Evolutionary conservation across 352 stramenopile genomes (phyloP).

Genomic region (Thalassiosira delicatula): DNA sequence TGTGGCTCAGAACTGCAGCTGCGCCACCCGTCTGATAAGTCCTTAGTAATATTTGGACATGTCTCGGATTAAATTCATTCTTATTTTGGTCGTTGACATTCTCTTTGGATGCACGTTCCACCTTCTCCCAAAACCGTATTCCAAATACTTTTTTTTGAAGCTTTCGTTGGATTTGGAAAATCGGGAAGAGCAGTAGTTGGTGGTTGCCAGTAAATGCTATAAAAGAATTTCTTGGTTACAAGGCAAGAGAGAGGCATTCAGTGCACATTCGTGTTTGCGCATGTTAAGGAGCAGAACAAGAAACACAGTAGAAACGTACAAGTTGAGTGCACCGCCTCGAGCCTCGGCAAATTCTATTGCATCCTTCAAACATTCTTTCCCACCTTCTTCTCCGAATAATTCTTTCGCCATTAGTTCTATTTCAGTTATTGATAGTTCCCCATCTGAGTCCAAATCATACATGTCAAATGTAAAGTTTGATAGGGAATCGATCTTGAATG

Average conservation of each 20-base stretch:
- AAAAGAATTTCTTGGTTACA: conserved; percentile 47
- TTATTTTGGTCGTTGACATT: conserved; percentile 40
- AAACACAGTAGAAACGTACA: conserved; percentile 25
- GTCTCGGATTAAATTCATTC: conserved; percentile 58
- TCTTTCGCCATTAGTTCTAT: conserved; percentile 65
- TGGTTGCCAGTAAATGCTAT: too few relatives aligned
- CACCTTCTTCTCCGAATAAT: conserved; percentile 50
- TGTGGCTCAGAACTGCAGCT: conserved; percentile 57
- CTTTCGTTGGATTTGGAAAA: too few relatives aligned
- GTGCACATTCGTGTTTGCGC: too few relatives aligned
- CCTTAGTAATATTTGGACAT: conserved; percentile 62
- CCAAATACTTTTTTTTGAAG: conserved; percentile 66
- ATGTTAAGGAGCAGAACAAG: too few relatives aligned
- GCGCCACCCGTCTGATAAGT: conserved; percentile 60
- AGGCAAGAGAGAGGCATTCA: too few relatives aligned
- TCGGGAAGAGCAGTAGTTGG: too few relatives aligned
- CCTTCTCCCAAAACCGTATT: conserved; percentile 50
- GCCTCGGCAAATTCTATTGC: conserved; percentile 51
- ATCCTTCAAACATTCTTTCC: conserved; percentile 44
- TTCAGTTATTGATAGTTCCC: conserved; percentile 62
- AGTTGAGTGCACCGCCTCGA: conserved; percentile 51
- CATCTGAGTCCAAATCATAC: conserved; percentile 62
- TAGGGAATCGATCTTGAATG: conserved; percentile 56
- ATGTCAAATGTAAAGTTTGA: conserved; percentile 72
- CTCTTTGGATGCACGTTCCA: conserved; percentile 45